A percentile compares a stretch with the other conserved stretches of the same genome.
phyloP scores from a whole-genome alignment of 352 stramenopile species.

The Phytopythium oedochilum region DNA sequence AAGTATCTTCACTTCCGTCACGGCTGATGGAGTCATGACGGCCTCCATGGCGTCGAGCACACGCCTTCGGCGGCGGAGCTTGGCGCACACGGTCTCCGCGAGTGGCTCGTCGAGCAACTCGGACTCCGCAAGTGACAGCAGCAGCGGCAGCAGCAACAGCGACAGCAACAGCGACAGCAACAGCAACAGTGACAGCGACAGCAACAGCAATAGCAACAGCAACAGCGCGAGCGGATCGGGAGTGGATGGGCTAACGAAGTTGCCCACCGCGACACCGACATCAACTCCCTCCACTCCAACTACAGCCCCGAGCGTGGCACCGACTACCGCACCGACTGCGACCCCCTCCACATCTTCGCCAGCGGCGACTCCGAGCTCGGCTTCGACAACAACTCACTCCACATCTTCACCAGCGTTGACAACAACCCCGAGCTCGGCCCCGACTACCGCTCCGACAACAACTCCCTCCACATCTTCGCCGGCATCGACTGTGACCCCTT shows the following conservation, averaged over 20 bases:
- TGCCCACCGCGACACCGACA: background rate
- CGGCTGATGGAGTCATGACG: background rate
- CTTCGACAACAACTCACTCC: background rate
- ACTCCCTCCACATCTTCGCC: slow-evolving; percentile 9
- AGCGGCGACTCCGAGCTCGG: background rate
- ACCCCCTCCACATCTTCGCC: background rate
- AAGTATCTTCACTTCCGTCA: slow-evolving; percentile 3
- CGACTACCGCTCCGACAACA: slow-evolving; percentile 10
- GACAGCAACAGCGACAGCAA: background rate
- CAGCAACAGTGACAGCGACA: background rate
- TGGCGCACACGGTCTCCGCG: background rate
- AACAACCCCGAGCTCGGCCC: slow-evolving; percentile 11
- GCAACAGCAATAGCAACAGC: background rate
- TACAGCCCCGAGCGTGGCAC: background rate
- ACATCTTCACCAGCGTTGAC: slow-evolving; percentile 2
- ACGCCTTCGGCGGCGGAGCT: slow-evolving; percentile 1
- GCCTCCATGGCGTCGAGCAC: background rate
- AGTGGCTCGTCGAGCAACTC: background rate
- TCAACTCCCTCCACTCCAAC: background rate
- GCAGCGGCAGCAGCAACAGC: background rate
- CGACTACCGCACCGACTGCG: background rate
- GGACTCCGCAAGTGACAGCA: background rate
- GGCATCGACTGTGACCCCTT: slow-evolving; percentile 8
- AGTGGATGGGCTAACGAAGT: no score
- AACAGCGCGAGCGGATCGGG: no score